Conservation (phyloP, 129 eudicot genomes). For the Helichrysum umbraculigerum region DNA sequence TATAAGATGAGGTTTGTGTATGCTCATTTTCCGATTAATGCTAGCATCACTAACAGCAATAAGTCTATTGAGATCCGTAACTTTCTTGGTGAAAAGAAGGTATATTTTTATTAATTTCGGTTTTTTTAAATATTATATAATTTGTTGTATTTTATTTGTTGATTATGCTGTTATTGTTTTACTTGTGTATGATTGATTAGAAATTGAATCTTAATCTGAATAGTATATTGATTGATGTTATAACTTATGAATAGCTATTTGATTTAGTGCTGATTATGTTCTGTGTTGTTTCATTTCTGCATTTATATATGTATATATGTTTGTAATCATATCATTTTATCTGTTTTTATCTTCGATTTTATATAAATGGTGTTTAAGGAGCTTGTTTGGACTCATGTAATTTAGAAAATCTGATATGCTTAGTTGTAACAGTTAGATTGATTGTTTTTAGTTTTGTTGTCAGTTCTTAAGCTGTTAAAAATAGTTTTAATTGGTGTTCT, state of each 20-base stretch:
- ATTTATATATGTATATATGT: too few relatives aligned
- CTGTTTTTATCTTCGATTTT: too few relatives aligned
- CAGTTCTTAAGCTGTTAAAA: too few relatives aligned
- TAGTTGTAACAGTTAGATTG: too few relatives aligned
- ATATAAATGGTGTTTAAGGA: too few relatives aligned
- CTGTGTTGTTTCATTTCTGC: not conserved
- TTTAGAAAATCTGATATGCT: too few relatives aligned
- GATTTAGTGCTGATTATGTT: not conserved
- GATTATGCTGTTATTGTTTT: not conserved
- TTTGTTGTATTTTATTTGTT: not conserved
- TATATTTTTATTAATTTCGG: not conserved
- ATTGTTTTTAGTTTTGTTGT: too few relatives aligned
- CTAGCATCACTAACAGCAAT: conserved; percentile 33
- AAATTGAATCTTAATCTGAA: not conserved
- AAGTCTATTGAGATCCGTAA: conserved; percentile 43
- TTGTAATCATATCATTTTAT: too few relatives aligned
- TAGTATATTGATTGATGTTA: not conserved
- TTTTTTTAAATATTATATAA: not conserved
- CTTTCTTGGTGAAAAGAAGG: conserved; percentile 47
- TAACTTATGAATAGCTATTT: not conserved
- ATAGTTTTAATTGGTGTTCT: too few relatives aligned
- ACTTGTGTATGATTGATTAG: too few relatives aligned
- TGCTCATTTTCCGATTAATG: conserved; percentile 43
- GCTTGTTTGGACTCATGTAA: too few relatives aligned
- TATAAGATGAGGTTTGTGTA: conserved; percentile 46